Evolutionary conservation across 2,329 filamentous ascomycete genomes (phyloP).

Genomic region (Teratosphaeria pseudoeucalypti): DNA sequence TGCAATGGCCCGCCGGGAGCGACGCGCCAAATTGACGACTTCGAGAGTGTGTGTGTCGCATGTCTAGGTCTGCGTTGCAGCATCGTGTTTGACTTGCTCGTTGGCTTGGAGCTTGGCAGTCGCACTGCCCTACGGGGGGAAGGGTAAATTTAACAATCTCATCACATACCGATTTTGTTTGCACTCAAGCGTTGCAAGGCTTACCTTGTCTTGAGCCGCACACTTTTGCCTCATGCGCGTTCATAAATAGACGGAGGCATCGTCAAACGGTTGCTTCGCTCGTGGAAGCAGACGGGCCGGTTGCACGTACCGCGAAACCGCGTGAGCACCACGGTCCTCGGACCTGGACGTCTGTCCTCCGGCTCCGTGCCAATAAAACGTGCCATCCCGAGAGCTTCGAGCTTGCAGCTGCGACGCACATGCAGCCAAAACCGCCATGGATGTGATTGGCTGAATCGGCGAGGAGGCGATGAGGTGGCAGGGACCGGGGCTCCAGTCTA

Average conservation of each 20-base stretch:
- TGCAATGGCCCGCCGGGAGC: not conserved
- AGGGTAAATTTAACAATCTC: not conserved
- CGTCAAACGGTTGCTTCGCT: not conserved
- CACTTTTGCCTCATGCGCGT: not conserved
- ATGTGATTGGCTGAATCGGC: not conserved
- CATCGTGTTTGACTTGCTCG: not conserved
- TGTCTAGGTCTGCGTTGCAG: not conserved
- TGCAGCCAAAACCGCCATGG: not conserved
- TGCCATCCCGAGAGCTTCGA: not conserved
- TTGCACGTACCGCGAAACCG: not conserved
- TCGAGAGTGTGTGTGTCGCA: not conserved
- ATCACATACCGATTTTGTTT: not conserved
- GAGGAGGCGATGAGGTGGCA: not conserved
- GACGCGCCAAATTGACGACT: not conserved
- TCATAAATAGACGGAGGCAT: not conserved
- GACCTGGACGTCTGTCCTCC: not conserved
- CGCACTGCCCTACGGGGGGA: not conserved
- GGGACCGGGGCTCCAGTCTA: not conserved
- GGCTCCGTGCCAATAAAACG: too few species aligned
- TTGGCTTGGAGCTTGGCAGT: not conserved
- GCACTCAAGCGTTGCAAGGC: not conserved
- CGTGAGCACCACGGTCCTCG: not conserved
- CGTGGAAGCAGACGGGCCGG: not conserved
- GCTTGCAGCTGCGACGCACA: not conserved
- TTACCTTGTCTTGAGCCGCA: not conserved